Evolutionary conservation across 2,329 filamentous ascomycete genomes (phyloP), one percentile per base, ranked within the genome.

Genomic region (Lachnellula cervina): DNA sequence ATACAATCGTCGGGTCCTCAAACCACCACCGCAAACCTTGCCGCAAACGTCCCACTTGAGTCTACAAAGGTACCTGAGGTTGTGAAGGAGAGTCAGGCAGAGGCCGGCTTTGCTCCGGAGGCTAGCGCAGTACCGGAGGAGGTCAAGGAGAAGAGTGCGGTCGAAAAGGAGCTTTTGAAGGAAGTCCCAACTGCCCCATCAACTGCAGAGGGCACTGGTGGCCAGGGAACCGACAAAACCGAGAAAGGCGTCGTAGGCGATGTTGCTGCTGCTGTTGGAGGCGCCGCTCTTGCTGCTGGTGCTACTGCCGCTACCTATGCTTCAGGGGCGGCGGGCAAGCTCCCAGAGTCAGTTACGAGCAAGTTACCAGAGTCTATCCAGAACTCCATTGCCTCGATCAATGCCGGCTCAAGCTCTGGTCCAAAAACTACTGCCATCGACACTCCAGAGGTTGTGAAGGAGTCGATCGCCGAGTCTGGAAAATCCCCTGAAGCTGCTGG

Each of bases 71-170:
- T 81, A 13, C 85, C 86, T 32, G 79, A 81, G 59, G 72, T 87
- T 42, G 88, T 91, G 51, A 85, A 81, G 67, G 82, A 90, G 66
- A 89, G 86, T 73, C 87, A 91, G 68, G 76, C 84, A 62, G 80
- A 84, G 68, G 86, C 87, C 19, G 72, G 81, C 52, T 76, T 78
- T 44, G 74, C 77, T 6, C 82, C 87, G n/a, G 88, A 90, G 69
- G 87, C 88, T 11, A 85, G 84, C 62, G 85, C 79, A 38, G 77
- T 83, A 56, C 73, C 82, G 32, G 76, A 80, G 43, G 86, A 87
- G 66, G 86, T 91, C 7, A 71, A 78, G 62, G 87, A 89, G 65
- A 91, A 91, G 80, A 82, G 80, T 56, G 77, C 79, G 56, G 78
- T 90, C 4, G 88, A 91, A 74, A 75, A 82, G 42, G 87, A 90